Evolutionary conservation across 805 yeast genomes (phyloP).

Genomic region (Candida maris): DNA sequence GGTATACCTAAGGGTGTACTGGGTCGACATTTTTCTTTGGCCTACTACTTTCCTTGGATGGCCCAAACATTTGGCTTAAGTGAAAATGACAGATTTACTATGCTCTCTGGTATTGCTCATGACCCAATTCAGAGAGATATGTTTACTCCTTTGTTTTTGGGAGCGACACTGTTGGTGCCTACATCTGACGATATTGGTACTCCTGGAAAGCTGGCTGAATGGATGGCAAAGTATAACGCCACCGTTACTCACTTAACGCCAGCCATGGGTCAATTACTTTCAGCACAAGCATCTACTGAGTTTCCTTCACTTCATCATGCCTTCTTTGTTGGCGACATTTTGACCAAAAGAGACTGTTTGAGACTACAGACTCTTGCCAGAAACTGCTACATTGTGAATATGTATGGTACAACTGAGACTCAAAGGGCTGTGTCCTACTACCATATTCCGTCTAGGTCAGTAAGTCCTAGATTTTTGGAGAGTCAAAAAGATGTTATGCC

Average conservation of each 20-base stretch:
- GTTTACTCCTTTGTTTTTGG: slow-evolving; percentile 95
- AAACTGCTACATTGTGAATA: slow-evolving; percentile 86
- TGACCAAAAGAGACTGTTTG: slow-evolving; percentile 95
- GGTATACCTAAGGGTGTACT: slow-evolving; percentile 98
- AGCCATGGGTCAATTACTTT: slow-evolving; percentile 96
- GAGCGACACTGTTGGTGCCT: slow-evolving; percentile 91
- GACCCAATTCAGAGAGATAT: slow-evolving; percentile 99
- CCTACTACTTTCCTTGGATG: slow-evolving; percentile 99
- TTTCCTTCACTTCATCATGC: slow-evolving; percentile 91
- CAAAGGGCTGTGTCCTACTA: slow-evolving; percentile 96
- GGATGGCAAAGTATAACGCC: slow-evolving; percentile 92
- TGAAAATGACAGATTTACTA: slow-evolving; percentile 84
- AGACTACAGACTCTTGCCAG: slow-evolving; percentile 88
- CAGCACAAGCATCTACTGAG: slow-evolving; percentile 90
- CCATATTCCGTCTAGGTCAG: slow-evolving; percentile 71
- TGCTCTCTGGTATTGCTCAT: slow-evolving; percentile 98
- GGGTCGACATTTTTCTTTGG: slow-evolving; percentile 95
- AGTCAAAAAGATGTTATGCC: slow-evolving; percentile 94
- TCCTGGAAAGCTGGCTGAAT: slow-evolving; percentile 94
- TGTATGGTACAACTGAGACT: slow-evolving; percentile 99
- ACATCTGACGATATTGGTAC: slow-evolving; percentile 98
- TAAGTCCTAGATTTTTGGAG: slow-evolving; percentile 71
- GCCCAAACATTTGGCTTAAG: slow-evolving; percentile 74
- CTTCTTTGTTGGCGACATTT: slow-evolving; percentile 95
- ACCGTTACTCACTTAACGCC: slow-evolving; percentile 98